Base-by-base conservation (phyloP, 176 grass and related monocot genomes). In the Eragrostis nindensis region DNA sequence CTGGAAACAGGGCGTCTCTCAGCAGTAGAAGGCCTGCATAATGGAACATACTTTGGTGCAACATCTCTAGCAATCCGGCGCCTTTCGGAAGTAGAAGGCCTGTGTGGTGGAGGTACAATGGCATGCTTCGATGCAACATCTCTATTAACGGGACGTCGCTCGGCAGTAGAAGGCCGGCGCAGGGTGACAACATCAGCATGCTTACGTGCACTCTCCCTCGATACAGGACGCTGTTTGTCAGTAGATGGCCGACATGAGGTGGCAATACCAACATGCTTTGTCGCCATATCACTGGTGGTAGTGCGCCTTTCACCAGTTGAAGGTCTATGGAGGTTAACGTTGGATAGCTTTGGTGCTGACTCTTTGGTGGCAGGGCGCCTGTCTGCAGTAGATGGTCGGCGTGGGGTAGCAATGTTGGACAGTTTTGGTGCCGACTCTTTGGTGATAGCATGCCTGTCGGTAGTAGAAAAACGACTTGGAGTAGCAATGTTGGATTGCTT, bases 111-210 rank as follows among this genome's bases (percentile, higher is more conserved):
- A n/a, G 21, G 22, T 50, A 36, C 24, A 64, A n/a, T 29, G 61
- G 11, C 59, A 80, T 45, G 43, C 69, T 70, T 74, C 22, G 17
- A 25, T 44, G 57, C 32, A 50, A 13, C 6, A 24, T 55, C 71
- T 69, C 47, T 67, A 54, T 17, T 63, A 11, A 86, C 9, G 14
- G 84, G 86, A 47, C 42, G 46, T 40, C 70, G 83, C 30, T 89
- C 82, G 7, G 84, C 29, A 87, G 87, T 93, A 45, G 75, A 63
- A 86, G 91, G 81, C 41, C 68, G n/a, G 24, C 53, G 9, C 41
- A 79, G 64, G 32, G 60, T 66, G 57, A 73, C 38, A 75, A 80
- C 83, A 29, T 80, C 74, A 36, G 61, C 79, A 69, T 76, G 76
- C 81, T 85, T 90, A 26, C 40, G 69, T 62, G 76, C 66, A 82